phyloP scores from a whole-genome alignment of 257 asterid species.

The Voacanga thouarsii region DNA sequence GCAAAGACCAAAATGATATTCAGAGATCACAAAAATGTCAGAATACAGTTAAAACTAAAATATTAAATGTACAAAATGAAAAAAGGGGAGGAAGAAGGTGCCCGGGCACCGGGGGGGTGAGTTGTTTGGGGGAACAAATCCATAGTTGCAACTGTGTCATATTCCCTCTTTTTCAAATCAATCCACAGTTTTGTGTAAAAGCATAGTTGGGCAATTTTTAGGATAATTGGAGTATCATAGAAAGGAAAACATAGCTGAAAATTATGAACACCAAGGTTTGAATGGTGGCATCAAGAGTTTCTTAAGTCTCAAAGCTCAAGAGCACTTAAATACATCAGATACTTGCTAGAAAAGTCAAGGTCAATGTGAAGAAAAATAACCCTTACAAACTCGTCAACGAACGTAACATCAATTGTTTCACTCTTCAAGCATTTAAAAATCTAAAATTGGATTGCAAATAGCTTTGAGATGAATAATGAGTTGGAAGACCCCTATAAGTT shows the following conservation, averaged over 20 bases:
- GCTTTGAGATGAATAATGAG: not conserved
- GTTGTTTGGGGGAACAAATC: not conserved
- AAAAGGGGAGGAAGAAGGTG: too few species aligned
- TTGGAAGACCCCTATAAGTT: not conserved
- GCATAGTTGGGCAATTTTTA: not conserved
- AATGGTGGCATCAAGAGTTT: not conserved
- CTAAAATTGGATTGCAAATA: not conserved
- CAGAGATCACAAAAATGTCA: not conserved
- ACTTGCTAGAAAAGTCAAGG: not conserved
- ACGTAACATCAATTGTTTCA: too few species aligned
- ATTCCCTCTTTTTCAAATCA: not conserved
- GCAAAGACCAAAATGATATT: constrained; percentile 21
- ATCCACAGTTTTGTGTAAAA: too few species aligned
- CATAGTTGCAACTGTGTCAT: not conserved
- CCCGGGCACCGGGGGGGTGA: too few species aligned
- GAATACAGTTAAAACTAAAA: not conserved
- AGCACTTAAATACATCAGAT: not conserved
- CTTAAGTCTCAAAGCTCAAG: not conserved
- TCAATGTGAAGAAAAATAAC: not conserved
- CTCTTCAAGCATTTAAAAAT: too few species aligned
- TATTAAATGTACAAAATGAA: not conserved
- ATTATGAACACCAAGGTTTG: not conserved
- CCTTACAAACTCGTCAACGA: not conserved
- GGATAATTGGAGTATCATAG: not conserved
- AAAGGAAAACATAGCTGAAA: not conserved